Evolutionary conservation across 1,139 yeast species (phyloP).

Genomic region (Blastobotrys niveus): DNA sequence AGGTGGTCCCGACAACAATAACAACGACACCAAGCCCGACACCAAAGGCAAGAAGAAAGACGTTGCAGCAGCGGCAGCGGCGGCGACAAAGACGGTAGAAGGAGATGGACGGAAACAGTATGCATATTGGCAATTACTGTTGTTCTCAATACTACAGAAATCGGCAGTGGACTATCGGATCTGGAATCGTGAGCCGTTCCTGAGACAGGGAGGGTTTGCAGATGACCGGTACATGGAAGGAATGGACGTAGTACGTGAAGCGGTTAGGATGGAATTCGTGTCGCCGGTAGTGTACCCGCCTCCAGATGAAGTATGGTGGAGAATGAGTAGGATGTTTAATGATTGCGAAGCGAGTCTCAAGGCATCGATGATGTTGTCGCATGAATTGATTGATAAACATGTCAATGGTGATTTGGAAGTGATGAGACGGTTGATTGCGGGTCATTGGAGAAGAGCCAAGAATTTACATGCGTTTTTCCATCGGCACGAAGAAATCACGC

Average conservation of each 20-base stretch:
- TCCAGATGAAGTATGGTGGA: too few relatives aligned
- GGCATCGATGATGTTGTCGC: too few relatives aligned
- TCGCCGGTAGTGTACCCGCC: too few relatives aligned
- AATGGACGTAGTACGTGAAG: too few relatives aligned
- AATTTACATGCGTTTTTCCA: constrained; percentile 9
- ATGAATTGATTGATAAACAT: neutral
- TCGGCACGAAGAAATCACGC: constrained; percentile 12
- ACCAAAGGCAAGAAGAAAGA: neutral
- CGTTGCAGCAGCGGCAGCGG: neutral
- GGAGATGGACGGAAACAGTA: neutral
- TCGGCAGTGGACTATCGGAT: constrained; percentile 7
- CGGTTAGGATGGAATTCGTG: too few relatives aligned
- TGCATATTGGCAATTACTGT: constrained; percentile 2
- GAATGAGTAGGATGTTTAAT: too few relatives aligned
- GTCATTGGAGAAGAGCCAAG: constrained; percentile 8
- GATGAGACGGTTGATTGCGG: neutral
- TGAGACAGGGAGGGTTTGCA: constrained; percentile 9
- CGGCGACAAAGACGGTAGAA: neutral
- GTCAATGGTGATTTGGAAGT: neutral
- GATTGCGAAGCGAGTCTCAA: too few relatives aligned
- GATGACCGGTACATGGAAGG: constrained; percentile 1
- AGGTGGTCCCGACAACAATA: too few relatives aligned
- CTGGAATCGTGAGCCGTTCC: constrained; percentile 9
- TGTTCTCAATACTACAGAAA: constrained; percentile 4
- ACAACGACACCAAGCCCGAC: neutral